Evolutionary conservation across 2,329 filamentous ascomycete genomes (phyloP).

Genomic region (Parascedosporium putredinis): DNA sequence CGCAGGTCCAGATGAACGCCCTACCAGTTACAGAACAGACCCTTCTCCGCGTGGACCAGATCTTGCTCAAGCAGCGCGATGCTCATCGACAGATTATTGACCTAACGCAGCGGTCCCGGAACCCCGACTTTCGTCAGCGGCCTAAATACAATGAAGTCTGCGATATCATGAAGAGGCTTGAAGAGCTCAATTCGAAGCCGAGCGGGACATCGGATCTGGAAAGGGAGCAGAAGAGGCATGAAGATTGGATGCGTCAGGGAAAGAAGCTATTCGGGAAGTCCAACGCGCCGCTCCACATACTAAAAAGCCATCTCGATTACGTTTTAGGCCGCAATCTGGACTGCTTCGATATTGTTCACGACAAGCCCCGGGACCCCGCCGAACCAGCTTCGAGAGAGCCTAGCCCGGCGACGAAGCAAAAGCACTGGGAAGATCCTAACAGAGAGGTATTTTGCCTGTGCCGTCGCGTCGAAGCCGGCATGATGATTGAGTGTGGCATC

Average conservation of each 20-base stretch:
- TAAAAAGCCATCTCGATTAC: slow-evolving; percentile 89
- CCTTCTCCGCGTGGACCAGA: slow-evolving; percentile 73
- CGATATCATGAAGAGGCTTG: slow-evolving; percentile 76
- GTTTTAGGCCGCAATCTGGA: slow-evolving; percentile 81
- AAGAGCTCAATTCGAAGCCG: slow-evolving; percentile 87
- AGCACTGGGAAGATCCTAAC: slow-evolving; percentile 50
- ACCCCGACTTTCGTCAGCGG: slow-evolving; percentile 64
- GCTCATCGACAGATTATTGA: slow-evolving; percentile 81
- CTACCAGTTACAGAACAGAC: slow-evolving; percentile 79
- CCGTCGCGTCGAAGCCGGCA: slow-evolving; percentile 81
- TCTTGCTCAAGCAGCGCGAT: slow-evolving; percentile 90
- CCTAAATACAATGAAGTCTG: slow-evolving; percentile 86
- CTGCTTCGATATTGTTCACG: slow-evolving; percentile 78
- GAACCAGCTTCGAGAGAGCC: slow-evolving; percentile 85
- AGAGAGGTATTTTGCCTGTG: slow-evolving; percentile 96
- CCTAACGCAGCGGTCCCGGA: slow-evolving; percentile 66
- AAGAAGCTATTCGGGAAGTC: slow-evolving; percentile 98
- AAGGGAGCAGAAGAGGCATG: slow-evolving; percentile 85
- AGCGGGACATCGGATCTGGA: slow-evolving; percentile 85
- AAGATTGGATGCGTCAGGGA: slow-evolving; percentile 98
- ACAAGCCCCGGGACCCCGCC: slow-evolving; percentile 80
- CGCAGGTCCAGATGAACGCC: slow-evolving; percentile 58
- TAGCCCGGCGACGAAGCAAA: slow-evolving; percentile 40
- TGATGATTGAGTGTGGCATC: slow-evolving; percentile 99
- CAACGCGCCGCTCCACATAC: slow-evolving; percentile 90